Base-by-base conservation (phyloP, 2,329 filamentous ascomycete species). In the Venturia oleaginea region DNA sequence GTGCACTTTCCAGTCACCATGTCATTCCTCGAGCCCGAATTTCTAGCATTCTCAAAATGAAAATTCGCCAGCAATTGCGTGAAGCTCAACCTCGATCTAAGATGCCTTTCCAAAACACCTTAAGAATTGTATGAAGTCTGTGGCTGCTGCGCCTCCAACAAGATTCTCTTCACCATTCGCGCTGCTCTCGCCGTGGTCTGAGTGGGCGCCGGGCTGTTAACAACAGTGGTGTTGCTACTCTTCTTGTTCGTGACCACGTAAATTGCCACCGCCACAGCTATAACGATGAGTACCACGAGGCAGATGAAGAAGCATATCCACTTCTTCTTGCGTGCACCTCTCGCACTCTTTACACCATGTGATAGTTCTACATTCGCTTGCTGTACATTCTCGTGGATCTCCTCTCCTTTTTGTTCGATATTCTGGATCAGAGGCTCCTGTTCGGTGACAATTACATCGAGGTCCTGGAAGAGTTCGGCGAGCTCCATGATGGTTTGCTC, bases 401-500 rank as follows among this genome's bases (percentile, higher is more conserved):
- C 89, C 76, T 95, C 90, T 43, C 86, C 91, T 78, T 93, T 91
- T 71, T 88, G 84, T 78, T 96, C 91, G 71, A 97, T 96, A 69
- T 90, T 84, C 68, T 83, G 80, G 42, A 97, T 86, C 37, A 88
- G 83, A 19, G 84, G 86, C 70, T 96, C 92, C 76, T 97, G 93
- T 79, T 96, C 87, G 42, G 92, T 83, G 66, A 97, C 87, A 61
- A 96, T 80, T 38, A 87, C 86, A 69, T 96, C 90, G 78, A 97
- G 88, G 69, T 97, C 89, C 73, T 92, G 85, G 84, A 97, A 96
- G 64, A 97, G 80, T 76, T 94, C 86, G 6, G 89, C 86, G 65
- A 99, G 81, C 76, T 96, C 90, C 13, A 90, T 86, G 84, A 97
- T 90, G 74, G 95, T 90, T 72, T 85, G 82, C 79, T 96, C 92